These are phyloP conservation scores for Harringtonia aguacate DNA, from an alignment of 2,329 filamentous ascomycete species.

Conservation along the genomic window DNA sequence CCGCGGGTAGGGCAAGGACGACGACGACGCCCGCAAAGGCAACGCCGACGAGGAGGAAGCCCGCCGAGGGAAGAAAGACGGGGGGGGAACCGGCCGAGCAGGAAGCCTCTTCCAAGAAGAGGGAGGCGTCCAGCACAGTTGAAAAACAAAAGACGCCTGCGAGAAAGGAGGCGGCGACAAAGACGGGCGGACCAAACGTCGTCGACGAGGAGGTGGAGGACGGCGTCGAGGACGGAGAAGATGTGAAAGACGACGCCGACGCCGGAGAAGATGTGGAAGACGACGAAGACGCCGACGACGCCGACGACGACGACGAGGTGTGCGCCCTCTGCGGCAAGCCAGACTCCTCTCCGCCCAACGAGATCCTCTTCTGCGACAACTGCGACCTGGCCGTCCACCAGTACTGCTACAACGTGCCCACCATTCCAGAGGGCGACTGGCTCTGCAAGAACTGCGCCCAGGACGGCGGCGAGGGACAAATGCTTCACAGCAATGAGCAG, in stretches of 20 bases:
- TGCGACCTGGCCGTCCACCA: constrained; percentile 55
- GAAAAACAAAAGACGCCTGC: constrained; percentile 10
- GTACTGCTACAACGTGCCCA: constrained; percentile 45
- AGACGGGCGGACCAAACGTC: too few relatives aligned
- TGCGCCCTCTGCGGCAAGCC: constrained; percentile 47
- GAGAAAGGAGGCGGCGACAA: not conserved
- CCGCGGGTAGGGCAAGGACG: not conserved
- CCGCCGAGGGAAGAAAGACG: not conserved
- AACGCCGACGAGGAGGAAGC: not conserved
- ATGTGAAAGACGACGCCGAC: not conserved
- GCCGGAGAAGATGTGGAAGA: constrained; percentile 12
- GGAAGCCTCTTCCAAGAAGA: too few relatives aligned
- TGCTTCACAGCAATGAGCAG: not conserved
- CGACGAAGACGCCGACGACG: constrained; percentile 19
- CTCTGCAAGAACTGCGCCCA: constrained; percentile 46
- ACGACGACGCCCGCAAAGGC: constrained; percentile 4
- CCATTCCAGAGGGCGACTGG: constrained; percentile 53
- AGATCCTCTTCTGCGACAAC: constrained; percentile 54
- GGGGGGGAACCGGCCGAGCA: constrained; percentile 7
- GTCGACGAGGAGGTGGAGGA: not conserved
- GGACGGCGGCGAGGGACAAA: constrained; percentile 20
- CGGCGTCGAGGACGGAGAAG: not conserved
- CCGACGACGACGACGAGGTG: constrained; percentile 39
- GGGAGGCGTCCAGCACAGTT: too few relatives aligned
- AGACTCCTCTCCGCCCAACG: constrained; percentile 46